phyloP scores from a whole-genome alignment of 2,329 filamentous ascomycete genomes.

The Bertia moriformis region DNA sequence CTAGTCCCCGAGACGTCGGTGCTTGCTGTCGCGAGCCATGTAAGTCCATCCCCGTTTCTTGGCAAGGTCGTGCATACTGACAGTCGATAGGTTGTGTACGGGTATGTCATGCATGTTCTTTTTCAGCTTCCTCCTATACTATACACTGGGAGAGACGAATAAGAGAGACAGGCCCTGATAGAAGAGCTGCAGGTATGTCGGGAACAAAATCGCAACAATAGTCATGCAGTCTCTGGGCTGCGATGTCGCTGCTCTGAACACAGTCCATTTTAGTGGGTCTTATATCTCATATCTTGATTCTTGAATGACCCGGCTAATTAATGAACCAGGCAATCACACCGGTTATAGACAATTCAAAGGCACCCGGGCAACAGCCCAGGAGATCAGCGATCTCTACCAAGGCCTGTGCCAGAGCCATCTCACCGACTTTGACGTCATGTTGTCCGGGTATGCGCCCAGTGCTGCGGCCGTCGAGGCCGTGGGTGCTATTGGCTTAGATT shows the following conservation, averaged over 20 bases:
- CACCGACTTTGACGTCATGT: constrained; percentile 81
- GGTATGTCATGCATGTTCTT: constrained; percentile 14
- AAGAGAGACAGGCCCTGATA: too few relatives aligned
- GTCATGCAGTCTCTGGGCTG: constrained; percentile 87
- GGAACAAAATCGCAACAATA: constrained; percentile 92
- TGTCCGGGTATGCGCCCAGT: constrained; percentile 87
- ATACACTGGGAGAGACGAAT: too few relatives aligned
- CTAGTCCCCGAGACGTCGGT: constrained; percentile 49
- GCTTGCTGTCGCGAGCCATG: constrained; percentile 86
- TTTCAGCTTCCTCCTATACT: too few relatives aligned
- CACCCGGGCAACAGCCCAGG: constrained; percentile 63
- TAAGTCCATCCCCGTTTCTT: constrained; percentile 30
- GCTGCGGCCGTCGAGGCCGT: constrained; percentile 73
- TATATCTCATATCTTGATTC: constrained; percentile 1
- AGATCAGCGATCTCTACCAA: constrained; percentile 72
- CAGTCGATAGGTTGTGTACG: constrained; percentile 23
- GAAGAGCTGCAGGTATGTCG: constrained; percentile 60
- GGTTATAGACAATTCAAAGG: constrained; percentile 83
- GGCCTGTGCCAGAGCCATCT: constrained; percentile 74
- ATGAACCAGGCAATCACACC: constrained; percentile 69
- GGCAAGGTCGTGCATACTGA: constrained; percentile 6
- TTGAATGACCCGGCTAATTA: background rate
- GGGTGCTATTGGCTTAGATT: constrained; percentile 67
- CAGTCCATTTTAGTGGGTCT: constrained; percentile 82
- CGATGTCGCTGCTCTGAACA: constrained; percentile 87